Evolutionary conservation across 768 basidiomycete genomes (phyloP).

Genomic region (Russula virescens): DNA sequence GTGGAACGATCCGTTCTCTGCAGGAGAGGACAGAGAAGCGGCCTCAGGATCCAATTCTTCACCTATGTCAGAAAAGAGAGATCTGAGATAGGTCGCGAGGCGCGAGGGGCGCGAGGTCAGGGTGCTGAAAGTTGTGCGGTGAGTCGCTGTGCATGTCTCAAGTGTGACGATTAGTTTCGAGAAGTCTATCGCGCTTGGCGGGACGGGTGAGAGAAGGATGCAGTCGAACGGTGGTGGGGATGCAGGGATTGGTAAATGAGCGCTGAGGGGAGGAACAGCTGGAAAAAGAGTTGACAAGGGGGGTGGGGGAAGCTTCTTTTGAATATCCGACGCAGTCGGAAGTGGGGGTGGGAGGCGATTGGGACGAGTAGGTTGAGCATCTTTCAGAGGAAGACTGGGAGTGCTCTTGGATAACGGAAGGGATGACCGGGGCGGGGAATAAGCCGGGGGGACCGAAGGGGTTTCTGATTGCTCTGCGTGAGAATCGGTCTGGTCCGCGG

Average conservation of each 20-base stretch:
- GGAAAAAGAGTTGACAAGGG: slow-evolving; percentile 36
- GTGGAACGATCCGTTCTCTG: slow-evolving; percentile 40
- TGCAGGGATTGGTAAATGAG: slow-evolving; percentile 40
- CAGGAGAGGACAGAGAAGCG: slow-evolving; percentile 51
- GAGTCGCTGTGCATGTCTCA: slow-evolving; percentile 65
- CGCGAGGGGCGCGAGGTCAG: slow-evolving; percentile 63
- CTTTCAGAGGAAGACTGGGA: slow-evolving; percentile 25
- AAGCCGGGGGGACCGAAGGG: slow-evolving; percentile 24
- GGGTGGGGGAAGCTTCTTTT: slow-evolving; percentile 28
- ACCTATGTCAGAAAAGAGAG: slow-evolving; percentile 30
- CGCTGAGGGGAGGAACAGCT: slow-evolving; percentile 46
- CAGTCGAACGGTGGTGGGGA: slow-evolving; percentile 56
- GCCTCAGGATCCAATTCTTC: slow-evolving; percentile 39
- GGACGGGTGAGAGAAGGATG: slow-evolving; percentile 52
- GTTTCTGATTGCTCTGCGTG: slow-evolving; percentile 10
- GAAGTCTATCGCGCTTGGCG: slow-evolving; percentile 47
- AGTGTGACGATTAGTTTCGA: slow-evolving; percentile 62
- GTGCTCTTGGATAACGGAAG: slow-evolving; percentile 27
- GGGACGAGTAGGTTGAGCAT: slow-evolving; percentile 31
- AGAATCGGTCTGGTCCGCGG: background rate
- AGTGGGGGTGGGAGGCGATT: slow-evolving; percentile 32
- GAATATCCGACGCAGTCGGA: slow-evolving; percentile 22
- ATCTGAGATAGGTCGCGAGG: slow-evolving; percentile 40
- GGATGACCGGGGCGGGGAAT: slow-evolving; percentile 27
- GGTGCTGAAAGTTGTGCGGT: slow-evolving; percentile 61